These are phyloP conservation scores for Talaromyces sp. DNA, from an alignment of 2,329 filamentous ascomycete species.

Conservation along the genomic window DNA sequence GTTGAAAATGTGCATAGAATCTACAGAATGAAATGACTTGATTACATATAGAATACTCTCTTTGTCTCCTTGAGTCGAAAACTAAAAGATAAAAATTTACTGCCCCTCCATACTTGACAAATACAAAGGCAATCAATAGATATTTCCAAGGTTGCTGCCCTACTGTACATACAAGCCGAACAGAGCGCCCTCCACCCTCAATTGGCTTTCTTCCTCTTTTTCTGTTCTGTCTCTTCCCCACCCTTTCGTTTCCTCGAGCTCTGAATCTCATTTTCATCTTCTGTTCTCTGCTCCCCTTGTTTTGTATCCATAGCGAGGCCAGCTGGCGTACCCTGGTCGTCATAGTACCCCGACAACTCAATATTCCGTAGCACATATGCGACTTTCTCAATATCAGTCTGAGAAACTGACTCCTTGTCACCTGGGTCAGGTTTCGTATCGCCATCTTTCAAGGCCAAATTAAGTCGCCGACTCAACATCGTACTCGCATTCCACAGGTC, in stretches of 20 bases:
- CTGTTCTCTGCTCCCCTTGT: neutral
- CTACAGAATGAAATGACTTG: conserved; percentile 2
- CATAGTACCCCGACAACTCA: conserved; percentile 27
- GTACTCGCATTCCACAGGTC: conserved; percentile 33
- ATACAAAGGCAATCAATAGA: neutral
- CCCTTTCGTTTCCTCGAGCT: neutral
- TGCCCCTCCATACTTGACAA: too few species aligned
- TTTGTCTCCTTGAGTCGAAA: too few species aligned
- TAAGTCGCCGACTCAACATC: conserved; percentile 27
- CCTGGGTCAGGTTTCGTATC: neutral
- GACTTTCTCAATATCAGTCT: conserved; percentile 39
- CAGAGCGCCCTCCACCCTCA: too few species aligned
- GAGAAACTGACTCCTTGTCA: conserved; percentile 23
- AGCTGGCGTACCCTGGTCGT: neutral
- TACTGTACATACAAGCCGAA: too few species aligned
- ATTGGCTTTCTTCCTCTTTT: conserved; percentile 1
- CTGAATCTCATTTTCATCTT: neutral
- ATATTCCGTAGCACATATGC: conserved; percentile 43
- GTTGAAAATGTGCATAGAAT: conserved; percentile 2
- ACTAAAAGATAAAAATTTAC: too few species aligned
- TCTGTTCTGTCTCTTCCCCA: neutral
- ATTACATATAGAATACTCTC: neutral
- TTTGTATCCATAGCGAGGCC: neutral
- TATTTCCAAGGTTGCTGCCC: too few species aligned
- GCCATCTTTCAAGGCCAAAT: conserved; percentile 4